These are phyloP conservation scores for Wickerhamomyces mucosus DNA, from an alignment of 805 yeast genomes.

Conservation along the genomic window DNA sequence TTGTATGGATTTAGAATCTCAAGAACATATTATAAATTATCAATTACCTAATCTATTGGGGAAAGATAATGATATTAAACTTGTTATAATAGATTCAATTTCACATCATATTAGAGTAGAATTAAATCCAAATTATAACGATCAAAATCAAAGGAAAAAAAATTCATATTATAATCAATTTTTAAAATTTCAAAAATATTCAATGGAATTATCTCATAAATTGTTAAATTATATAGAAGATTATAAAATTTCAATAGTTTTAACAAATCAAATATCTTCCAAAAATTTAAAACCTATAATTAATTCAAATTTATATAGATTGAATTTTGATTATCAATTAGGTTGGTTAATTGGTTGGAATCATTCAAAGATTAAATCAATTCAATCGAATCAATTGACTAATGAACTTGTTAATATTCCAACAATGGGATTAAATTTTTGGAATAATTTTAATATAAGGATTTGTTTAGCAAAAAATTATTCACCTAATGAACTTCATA, in stretches of 20 bases:
- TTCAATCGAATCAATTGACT: slow-evolving; percentile 22
- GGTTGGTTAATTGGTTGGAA: slow-evolving; percentile 78
- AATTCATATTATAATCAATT: slow-evolving; percentile 18
- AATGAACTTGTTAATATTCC: slow-evolving; percentile 28
- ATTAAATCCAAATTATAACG: slow-evolving; percentile 25
- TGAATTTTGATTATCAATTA: slow-evolving; percentile 49
- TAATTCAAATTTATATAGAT: slow-evolving; percentile 16
- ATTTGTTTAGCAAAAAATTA: slow-evolving; percentile 35
- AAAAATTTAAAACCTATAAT: slow-evolving; percentile 25
- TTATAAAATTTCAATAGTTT: slow-evolving; percentile 49
- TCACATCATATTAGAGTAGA: slow-evolving; percentile 74
- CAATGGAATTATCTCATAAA: slow-evolving; percentile 31
- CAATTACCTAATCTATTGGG: slow-evolving; percentile 55
- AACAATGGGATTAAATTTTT: slow-evolving; percentile 48
- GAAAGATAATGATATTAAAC: slow-evolving; percentile 30
- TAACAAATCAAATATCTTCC: slow-evolving; percentile 77
- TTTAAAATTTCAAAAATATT: slow-evolving; percentile 34
- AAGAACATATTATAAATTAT: slow-evolving; percentile 60
- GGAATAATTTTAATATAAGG: slow-evolving; percentile 40
- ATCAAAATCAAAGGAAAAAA: too few relatives aligned
- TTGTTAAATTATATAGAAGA: slow-evolving; percentile 40
- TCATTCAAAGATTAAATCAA: slow-evolving; percentile 24
- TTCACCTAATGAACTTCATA: too few relatives aligned
- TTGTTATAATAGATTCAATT: slow-evolving; percentile 72
- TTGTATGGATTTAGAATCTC: slow-evolving; percentile 61